Evolutionary conservation across 1,284 basidiomycete species (phyloP).

Genomic region (Meripilus lineatus): DNA sequence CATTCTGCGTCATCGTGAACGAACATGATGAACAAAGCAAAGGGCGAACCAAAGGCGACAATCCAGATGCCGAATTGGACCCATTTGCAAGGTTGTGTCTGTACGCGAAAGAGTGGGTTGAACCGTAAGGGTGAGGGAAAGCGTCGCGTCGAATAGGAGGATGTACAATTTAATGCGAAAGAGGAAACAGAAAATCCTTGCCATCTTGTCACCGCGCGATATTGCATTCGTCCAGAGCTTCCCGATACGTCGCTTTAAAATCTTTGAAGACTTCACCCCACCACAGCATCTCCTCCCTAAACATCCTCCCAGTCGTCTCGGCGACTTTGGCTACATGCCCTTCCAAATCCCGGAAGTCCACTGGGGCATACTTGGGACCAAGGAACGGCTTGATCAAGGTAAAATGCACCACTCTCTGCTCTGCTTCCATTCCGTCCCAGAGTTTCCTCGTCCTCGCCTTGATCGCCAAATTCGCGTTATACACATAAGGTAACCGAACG

Average conservation of each 20-base stretch:
- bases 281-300: slow-evolving; percentile 11
- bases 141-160: too few relatives aligned
- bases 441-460: slow-evolving; percentile 30
- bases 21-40: too few relatives aligned
- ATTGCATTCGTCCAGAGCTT: too few relatives aligned
- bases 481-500: slow-evolving; percentile 37
- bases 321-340: slow-evolving; percentile 36
- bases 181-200: too few relatives aligned
- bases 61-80: too few relatives aligned
- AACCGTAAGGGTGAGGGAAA: too few relatives aligned
- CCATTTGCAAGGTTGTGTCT: too few relatives aligned
- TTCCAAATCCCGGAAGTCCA: slow-evolving; percentile 34
- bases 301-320: slow-evolving; percentile 27
- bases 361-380: slow-evolving; percentile 4
- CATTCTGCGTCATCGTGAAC: too few relatives aligned
- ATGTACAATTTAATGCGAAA: too few relatives aligned
- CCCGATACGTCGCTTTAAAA: slow-evolving; percentile 4
- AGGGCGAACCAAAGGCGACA: too few relatives aligned
- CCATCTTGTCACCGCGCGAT: too few relatives aligned
- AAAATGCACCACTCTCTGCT: slow-evolving; percentile 38
- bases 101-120: too few relatives aligned
- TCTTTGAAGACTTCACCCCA: slow-evolving; percentile 14
- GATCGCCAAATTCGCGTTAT: slow-evolving; percentile 42
- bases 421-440: slow-evolving; percentile 31
- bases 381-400: slow-evolving; percentile 39